Evolutionary conservation across 257 asterid genomes (phyloP), one percentile per base, ranked within the genome.

Genomic region (Phtheirospermum japonicum): DNA sequence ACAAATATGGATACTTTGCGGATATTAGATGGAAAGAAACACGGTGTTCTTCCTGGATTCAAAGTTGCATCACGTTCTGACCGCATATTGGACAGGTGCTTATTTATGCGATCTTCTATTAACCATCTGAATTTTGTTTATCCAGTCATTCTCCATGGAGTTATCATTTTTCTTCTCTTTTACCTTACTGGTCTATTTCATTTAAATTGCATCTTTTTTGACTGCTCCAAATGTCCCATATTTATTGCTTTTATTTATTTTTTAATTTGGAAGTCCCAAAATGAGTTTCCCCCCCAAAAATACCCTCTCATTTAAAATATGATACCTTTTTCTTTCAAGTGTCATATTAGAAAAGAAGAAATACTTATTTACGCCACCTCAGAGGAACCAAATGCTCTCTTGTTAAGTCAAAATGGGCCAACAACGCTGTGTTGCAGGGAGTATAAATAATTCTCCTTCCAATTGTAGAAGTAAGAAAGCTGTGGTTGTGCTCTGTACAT

Each of bases 61-160:
- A 85, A 81, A 73, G 84, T 77, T 68, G 90, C 99, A 54, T 69
- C 96, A 43, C 70, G 68, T n/a, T 71, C 91, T 39, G 94, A 83
- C 60, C 68, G 73, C 74, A 80, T 64, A 73, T 55, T 71, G 73
- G 86, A 79, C 72, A 89, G 99, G 99, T 92, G 77, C 65, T 67
- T 61, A 39, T 52, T 53, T 18, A 26, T 51, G 42, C 40, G 37
- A n/a, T 40, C 46, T 49, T 13, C 18, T 11, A 42, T 4, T 42
- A 13, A 40, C 7, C 48, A 40, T 40, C 14, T 6, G 13, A 10
- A 40, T 11, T 11, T 42, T 42, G 18, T 42, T 12, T 42, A 13
- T 42, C 6, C 7, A 13, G 49, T n/a, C 49, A 42, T 42, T 42
- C 19, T 42, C 14, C 49, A 42, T 42, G 49, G n/a, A 11, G 19